Conservation (phyloP, 148 eudicot genomes). For the Rheum nobile region DNA sequence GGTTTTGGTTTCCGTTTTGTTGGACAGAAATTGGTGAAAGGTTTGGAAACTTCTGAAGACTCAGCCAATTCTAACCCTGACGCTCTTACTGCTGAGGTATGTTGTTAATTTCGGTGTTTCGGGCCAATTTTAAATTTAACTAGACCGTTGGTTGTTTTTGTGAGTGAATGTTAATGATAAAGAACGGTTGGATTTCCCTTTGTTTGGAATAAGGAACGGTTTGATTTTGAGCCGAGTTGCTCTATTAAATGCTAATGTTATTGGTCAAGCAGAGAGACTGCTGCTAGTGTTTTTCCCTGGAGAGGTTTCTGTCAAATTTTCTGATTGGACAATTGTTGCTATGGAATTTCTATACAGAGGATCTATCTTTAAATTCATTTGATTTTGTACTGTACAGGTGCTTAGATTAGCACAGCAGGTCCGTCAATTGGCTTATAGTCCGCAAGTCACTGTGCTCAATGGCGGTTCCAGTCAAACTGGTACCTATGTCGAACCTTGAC, state of each 20-base stretch:
- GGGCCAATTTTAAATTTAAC: neutral
- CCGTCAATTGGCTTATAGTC: slow-evolving; percentile 4
- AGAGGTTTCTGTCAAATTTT: neutral
- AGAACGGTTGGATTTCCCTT: neutral
- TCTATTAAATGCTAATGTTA: neutral
- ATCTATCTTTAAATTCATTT: neutral
- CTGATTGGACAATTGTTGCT: neutral
- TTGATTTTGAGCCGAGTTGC: neutral
- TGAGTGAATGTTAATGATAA: neutral
- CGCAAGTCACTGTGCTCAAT: slow-evolving; percentile 68
- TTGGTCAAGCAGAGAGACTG: neutral
- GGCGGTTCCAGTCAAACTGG: slow-evolving; percentile 49
- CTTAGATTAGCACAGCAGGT: neutral
- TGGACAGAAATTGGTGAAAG: neutral
- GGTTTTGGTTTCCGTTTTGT: neutral
- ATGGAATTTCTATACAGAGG: neutral
- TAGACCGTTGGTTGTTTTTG: neutral
- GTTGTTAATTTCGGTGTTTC: neutral
- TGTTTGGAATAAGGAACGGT: neutral
- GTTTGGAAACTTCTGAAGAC: neutral
- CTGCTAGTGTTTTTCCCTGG: neutral
- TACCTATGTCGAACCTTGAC: slow-evolving; percentile 4
- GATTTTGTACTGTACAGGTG: neutral
- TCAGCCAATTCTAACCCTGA: slow-evolving; percentile 25
- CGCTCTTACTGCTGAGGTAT: slow-evolving; percentile 67